These are phyloP conservation scores for Nakazawaea ishiwadae DNA, from an alignment of 805 yeast genomes.

Conservation along the genomic window DNA sequence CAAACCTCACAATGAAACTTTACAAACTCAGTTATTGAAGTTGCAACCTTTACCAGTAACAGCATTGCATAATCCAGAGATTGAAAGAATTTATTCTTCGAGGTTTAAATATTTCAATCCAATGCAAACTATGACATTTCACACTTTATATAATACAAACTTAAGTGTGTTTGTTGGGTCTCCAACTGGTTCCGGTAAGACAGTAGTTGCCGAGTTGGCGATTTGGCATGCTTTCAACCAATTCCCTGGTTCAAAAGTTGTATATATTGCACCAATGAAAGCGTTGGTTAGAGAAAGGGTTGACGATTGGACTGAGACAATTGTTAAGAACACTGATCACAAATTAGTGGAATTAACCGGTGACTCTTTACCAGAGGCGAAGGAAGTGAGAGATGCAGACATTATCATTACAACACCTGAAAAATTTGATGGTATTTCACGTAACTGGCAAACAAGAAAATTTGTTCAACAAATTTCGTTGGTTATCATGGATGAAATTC, in stretches of 20 bases:
- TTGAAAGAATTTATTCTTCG: slow-evolving; percentile 63
- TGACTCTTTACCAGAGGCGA: slow-evolving; percentile 71
- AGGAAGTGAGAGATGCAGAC: slow-evolving; percentile 62
- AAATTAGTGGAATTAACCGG: slow-evolving; percentile 77
- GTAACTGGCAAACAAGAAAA: slow-evolving; percentile 77
- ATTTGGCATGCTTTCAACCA: slow-evolving; percentile 93
- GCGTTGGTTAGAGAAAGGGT: slow-evolving; percentile 82
- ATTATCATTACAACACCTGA: slow-evolving; percentile 82
- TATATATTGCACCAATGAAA: slow-evolving; percentile 87
- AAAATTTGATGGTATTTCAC: slow-evolving; percentile 82
- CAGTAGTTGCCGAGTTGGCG: slow-evolving; percentile 94
- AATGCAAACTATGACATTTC: slow-evolving; percentile 97
- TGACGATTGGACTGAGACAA: slow-evolving; percentile 66
- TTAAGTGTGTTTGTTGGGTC: slow-evolving; percentile 90
- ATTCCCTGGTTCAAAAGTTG: slow-evolving; percentile 74
- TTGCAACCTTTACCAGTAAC: slow-evolving; percentile 82
- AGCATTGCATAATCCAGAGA: slow-evolving; percentile 64
- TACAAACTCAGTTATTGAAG: slow-evolving; percentile 74
- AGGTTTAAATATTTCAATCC: slow-evolving; percentile 90
- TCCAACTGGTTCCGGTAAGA: slow-evolving; percentile 98
- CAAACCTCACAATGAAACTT: slow-evolving; percentile 81
- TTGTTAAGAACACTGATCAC: slow-evolving; percentile 40
- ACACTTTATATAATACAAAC: slow-evolving; percentile 74
- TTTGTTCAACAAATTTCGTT: slow-evolving; percentile 72
- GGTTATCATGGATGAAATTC: slow-evolving; percentile 84